These are phyloP conservation scores for Polyplosphaeria fusca DNA, from an alignment of 495 filamentous ascomycete species.

Conservation along the genomic window DNA sequence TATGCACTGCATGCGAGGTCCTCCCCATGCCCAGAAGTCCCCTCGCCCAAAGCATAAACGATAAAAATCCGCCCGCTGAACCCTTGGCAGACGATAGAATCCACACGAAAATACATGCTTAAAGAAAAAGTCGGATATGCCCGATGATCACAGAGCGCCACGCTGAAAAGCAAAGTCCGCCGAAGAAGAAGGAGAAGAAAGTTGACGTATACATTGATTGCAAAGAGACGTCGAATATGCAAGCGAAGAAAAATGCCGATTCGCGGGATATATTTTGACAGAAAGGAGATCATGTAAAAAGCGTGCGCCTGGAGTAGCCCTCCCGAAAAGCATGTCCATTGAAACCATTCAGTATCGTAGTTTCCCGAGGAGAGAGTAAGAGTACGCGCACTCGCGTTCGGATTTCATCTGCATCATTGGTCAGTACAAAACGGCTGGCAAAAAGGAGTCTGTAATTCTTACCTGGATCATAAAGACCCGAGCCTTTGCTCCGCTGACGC, in stretches of 20 bases:
- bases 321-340: background rate
- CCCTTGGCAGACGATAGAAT: too few relatives aligned
- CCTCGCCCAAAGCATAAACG: too few relatives aligned
- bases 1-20: too few relatives aligned
- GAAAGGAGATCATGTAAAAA: background rate
- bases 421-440: background rate
- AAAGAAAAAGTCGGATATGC: too few relatives aligned
- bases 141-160: background rate
- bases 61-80: too few relatives aligned
- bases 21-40: too few relatives aligned
- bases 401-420: constrained; percentile 26
- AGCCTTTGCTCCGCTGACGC: constrained; percentile 63
- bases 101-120: too few relatives aligned
- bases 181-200: background rate
- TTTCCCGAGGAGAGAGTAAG: constrained; percentile 38
- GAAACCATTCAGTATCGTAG: constrained; percentile 29
- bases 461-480: constrained; percentile 80
- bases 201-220: background rate
- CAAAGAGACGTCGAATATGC: background rate
- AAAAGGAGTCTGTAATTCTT: constrained; percentile 3
- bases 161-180: background rate
- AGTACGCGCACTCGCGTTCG: constrained; percentile 34
- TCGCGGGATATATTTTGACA: background rate
- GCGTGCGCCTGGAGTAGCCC: background rate
- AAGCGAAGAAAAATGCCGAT: background rate